These are phyloP conservation scores for Teunomyces pallodes DNA, from an alignment of 805 yeast genomes.

Conservation along the genomic window DNA sequence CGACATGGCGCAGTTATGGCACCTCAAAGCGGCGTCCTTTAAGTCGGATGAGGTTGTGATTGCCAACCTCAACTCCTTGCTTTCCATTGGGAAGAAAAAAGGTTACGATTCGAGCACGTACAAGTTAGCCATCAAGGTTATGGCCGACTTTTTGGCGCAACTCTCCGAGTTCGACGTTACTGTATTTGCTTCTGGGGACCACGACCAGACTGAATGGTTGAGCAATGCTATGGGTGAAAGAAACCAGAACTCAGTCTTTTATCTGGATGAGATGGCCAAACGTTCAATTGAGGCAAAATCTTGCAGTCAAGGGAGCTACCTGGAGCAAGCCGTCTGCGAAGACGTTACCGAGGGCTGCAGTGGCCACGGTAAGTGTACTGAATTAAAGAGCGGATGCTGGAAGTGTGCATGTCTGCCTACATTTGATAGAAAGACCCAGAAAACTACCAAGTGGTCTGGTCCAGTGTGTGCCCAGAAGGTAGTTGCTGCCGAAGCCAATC, in stretches of 20 bases:
- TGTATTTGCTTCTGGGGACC: slow-evolving; percentile 13
- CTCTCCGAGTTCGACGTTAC: slow-evolving; percentile 19
- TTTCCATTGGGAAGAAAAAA: slow-evolving; percentile 39
- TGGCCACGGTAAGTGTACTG: slow-evolving; percentile 52
- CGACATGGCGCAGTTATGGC: slow-evolving; percentile 48
- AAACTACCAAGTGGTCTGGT: slow-evolving; percentile 57
- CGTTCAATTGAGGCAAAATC: slow-evolving; percentile 3
- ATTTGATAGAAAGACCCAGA: slow-evolving; percentile 36
- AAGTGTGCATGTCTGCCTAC: slow-evolving; percentile 50
- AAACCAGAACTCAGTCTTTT: slow-evolving; percentile 9
- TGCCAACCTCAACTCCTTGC: slow-evolving; percentile 42
- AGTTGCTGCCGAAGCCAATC: slow-evolving; percentile 61
- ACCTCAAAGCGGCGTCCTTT: slow-evolving; percentile 25
- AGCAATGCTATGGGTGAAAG: slow-evolving; percentile 12
- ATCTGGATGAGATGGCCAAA: slow-evolving; percentile 4
- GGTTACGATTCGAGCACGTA: slow-evolving; percentile 44
- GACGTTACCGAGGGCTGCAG: slow-evolving; percentile 48
- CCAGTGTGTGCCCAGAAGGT: slow-evolving; percentile 65
- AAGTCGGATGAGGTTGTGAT: slow-evolving; percentile 26
- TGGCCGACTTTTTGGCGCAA: slow-evolving; percentile 19
- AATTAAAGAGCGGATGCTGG: slow-evolving; percentile 42
- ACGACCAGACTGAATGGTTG: slow-evolving; percentile 12
- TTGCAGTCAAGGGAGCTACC: too few species aligned
- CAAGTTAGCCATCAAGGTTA: slow-evolving; percentile 32
- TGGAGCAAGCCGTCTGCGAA: slow-evolving; percentile 45